Percentiles rank a stretch among this genome's conserved stretches.
phyloP scores from a whole-genome alignment of 345 rosid species.

The Rubroshorea leprosula region DNA sequence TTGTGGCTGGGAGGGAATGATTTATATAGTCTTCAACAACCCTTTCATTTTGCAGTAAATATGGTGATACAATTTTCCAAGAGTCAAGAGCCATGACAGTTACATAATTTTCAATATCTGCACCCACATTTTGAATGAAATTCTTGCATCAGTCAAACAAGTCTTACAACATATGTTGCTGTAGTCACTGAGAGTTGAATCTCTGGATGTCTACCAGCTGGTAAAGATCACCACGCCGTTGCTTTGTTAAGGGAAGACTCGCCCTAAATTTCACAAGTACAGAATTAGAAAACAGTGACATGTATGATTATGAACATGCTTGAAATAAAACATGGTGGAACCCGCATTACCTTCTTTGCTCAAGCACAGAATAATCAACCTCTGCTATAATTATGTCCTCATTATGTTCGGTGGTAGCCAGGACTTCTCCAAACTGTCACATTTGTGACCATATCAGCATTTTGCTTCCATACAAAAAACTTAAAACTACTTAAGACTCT shows the following conservation, averaged over 20 bases:
- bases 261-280: slow-evolving; percentile 35
- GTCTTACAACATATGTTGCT: background rate
- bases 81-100: background rate
- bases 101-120: background rate
- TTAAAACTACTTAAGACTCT: no score
- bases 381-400: slow-evolving; percentile 74
- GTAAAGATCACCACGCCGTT: slow-evolving; percentile 76
- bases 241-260: slow-evolving; percentile 62
- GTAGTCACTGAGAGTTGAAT: slow-evolving; percentile 27
- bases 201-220: slow-evolving; percentile 72
- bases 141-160: background rate
- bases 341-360: slow-evolving; percentile 59
- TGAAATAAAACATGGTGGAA: background rate
- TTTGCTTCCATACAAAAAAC: no score
- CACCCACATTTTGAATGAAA: background rate
- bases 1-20: no score
- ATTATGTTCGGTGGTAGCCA: slow-evolving; percentile 76
- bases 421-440: slow-evolving; percentile 81
- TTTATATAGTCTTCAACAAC: no score
- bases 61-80: background rate
- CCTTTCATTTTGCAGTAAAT: background rate
- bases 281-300: background rate
- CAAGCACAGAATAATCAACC: slow-evolving; percentile 74
- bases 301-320: background rate
- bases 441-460: slow-evolving; percentile 4